Conservation (phyloP, 306 rosid species). For the Dicorynia guianensis region DNA sequence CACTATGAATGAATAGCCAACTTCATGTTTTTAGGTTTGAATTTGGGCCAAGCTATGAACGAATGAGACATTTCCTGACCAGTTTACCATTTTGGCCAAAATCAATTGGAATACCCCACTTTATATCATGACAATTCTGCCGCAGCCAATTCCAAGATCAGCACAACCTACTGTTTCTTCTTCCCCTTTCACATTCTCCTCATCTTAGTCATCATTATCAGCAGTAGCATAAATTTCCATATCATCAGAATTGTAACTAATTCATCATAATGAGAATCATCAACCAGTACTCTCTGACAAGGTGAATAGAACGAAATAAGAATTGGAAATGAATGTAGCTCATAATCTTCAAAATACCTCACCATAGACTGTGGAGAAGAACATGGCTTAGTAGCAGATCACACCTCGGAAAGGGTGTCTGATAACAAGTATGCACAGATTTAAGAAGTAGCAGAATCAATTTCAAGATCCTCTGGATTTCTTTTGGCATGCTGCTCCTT, state of each 20-base stretch:
- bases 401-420: not conserved
- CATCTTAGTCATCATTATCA: slow-evolving; percentile 36
- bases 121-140: too few species aligned
- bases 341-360: not conserved
- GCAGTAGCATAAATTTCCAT: slow-evolving; percentile 53
- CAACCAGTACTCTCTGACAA: slow-evolving; percentile 74
- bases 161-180: slow-evolving; percentile 52
- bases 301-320: slow-evolving; percentile 29
- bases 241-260: slow-evolving; percentile 67
- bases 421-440: slow-evolving; percentile 21
- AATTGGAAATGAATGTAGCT: slow-evolving; percentile 15
- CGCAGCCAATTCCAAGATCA: slow-evolving; percentile 96
- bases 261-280: slow-evolving; percentile 54
- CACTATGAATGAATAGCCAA: too few species aligned
- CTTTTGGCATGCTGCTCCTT: slow-evolving; percentile 83
- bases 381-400: not conserved
- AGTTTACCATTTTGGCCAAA: too few species aligned
- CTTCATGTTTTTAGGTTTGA: too few species aligned
- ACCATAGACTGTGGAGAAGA: not conserved
- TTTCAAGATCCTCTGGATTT: slow-evolving; percentile 83
- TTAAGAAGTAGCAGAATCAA: slow-evolving; percentile 63
- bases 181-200: slow-evolving; percentile 42
- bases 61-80: too few species aligned
- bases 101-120: too few species aligned
- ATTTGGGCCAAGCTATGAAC: too few species aligned